Conservation (phyloP, 2,329 filamentous ascomycete species). For the Beauveria sp. region DNA sequence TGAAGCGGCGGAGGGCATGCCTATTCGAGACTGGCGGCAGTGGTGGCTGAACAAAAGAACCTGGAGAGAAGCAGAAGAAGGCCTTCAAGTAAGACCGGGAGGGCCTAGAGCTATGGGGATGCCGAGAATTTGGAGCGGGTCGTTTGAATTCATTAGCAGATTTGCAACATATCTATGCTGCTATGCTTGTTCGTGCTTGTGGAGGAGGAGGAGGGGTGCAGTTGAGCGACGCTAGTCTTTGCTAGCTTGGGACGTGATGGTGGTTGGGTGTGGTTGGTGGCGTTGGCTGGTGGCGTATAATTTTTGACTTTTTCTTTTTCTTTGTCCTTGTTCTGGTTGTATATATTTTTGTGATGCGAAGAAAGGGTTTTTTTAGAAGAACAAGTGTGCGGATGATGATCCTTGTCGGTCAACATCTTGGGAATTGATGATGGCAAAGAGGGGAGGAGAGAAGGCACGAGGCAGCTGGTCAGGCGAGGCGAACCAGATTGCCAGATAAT, state of each 20-base stretch:
- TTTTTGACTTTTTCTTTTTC: background rate
- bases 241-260: background rate
- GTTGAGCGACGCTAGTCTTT: background rate
- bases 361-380: background rate
- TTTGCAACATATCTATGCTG: background rate
- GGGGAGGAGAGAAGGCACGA: background rate
- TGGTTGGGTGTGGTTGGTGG: background rate
- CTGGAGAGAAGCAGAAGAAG: background rate
- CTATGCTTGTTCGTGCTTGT: conserved; percentile 3
- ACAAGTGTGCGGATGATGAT: background rate
- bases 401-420: background rate
- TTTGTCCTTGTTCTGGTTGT: background rate
- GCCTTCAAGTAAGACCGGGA: background rate
- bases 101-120: background rate
- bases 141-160: background rate
- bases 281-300: background rate
- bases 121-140: conserved; percentile 5
- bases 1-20: conserved; percentile 17
- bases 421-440: background rate
- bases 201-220: conserved; percentile 6
- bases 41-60: conserved; percentile 16
- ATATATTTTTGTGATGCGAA: no score
- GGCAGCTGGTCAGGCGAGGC: background rate
- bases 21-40: conserved; percentile 15
- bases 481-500: background rate